phyloP scores from a whole-genome alignment of 768 basidiomycete species.

The Hemileccinum rubropunctum region DNA sequence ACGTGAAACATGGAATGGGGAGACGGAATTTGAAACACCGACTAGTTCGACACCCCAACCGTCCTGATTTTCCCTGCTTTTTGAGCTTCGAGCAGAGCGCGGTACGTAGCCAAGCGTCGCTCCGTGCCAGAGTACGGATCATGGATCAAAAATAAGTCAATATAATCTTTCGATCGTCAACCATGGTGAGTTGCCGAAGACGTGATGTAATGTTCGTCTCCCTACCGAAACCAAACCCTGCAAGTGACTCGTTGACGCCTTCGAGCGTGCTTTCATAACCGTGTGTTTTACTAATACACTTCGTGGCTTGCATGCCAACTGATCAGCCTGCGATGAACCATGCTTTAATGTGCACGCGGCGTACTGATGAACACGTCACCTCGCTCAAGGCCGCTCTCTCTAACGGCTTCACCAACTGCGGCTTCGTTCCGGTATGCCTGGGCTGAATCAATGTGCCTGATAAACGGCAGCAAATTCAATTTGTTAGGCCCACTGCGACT shows the following conservation, averaged over 20 bases:
- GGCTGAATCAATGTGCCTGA: slow-evolving; percentile 73
- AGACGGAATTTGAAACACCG: slow-evolving; percentile 18
- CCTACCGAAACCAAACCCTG: slow-evolving; percentile 58
- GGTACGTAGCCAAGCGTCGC: slow-evolving; percentile 68
- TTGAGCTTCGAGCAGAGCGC: slow-evolving; percentile 62
- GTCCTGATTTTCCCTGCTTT: slow-evolving; percentile 62
- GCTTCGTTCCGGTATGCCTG: slow-evolving; percentile 67
- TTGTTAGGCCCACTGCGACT: neutral
- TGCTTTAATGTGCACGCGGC: slow-evolving; percentile 14
- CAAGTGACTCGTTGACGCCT: slow-evolving; percentile 60
- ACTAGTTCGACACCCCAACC: slow-evolving; percentile 89
- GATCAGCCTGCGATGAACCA: slow-evolving; percentile 2
- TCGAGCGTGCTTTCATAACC: slow-evolving; percentile 60
- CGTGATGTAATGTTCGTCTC: neutral
- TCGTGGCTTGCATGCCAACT: slow-evolving; percentile 50
- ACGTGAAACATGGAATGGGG: neutral
- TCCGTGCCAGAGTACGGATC: slow-evolving; percentile 63
- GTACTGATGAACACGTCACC: slow-evolving; percentile 71
- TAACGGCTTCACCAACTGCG: slow-evolving; percentile 56
- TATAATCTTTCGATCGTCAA: slow-evolving; percentile 41
- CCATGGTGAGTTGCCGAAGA: neutral
- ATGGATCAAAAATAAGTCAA: slow-evolving; percentile 80
- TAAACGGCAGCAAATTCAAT: neutral
- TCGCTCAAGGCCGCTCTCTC: slow-evolving; percentile 53
- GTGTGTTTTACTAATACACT: slow-evolving; percentile 54